A percentile compares a stretch with the other conserved stretches of the same genome.
Conservation (phyloP, 768 basidiomycete species). For the Collybiopsis luxurians region DNA sequence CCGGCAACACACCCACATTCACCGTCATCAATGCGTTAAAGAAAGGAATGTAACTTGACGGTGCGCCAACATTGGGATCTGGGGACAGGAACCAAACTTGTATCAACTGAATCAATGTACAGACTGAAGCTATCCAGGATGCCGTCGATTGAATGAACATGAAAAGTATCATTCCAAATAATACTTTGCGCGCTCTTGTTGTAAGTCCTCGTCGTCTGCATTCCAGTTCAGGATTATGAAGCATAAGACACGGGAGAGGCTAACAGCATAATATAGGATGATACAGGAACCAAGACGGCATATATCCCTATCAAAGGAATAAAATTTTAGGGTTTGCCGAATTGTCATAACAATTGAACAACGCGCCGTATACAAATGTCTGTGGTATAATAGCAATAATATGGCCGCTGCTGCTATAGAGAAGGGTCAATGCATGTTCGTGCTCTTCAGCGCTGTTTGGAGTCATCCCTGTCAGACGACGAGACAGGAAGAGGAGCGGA, state of each 20-base stretch:
- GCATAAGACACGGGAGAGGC: neutral
- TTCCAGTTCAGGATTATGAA: neutral
- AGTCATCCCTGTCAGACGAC: neutral
- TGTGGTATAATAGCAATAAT: neutral
- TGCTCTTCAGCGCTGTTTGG: neutral
- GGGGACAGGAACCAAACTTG: neutral
- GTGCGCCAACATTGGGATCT: neutral
- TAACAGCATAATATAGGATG: slow-evolving; percentile 2
- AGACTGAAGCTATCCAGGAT: neutral
- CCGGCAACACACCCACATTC: neutral
- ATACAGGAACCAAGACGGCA: neutral
- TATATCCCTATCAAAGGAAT: slow-evolving; percentile 2
- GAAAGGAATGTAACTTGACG: neutral
- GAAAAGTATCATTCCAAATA: slow-evolving; percentile 3
- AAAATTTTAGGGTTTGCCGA: neutral
- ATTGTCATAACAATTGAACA: too few relatives aligned
- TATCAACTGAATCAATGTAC: too few relatives aligned
- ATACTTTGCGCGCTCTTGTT: neutral
- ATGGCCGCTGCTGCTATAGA: neutral
- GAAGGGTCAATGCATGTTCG: neutral
- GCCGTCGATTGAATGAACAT: neutral
- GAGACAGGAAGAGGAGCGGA: too few relatives aligned
- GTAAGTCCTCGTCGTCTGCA: neutral
- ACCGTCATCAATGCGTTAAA: neutral
- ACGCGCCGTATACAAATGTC: neutral